These are phyloP conservation scores for Silene noctiflora DNA, from an alignment of 179 eudicot species.

Conservation along the genomic window DNA sequence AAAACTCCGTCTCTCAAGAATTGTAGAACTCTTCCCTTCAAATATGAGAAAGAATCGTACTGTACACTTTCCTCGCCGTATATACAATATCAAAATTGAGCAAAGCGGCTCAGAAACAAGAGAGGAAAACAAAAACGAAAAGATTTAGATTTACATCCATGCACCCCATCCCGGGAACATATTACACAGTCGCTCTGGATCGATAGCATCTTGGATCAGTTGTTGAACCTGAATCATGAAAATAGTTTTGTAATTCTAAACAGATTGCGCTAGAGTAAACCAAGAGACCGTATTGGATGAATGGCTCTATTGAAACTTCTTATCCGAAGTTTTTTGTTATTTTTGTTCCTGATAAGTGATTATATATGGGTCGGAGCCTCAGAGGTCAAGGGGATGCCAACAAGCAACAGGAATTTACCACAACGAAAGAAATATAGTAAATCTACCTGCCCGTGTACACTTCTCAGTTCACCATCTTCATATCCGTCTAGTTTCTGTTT, in stretches of 20 bases:
- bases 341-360: too few relatives aligned
- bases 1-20: too few relatives aligned
- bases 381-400: neutral
- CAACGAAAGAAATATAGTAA: neutral
- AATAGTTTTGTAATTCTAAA: neutral
- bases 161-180: conserved; percentile 99
- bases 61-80: conserved; percentile 17
- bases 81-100: conserved; percentile 6
- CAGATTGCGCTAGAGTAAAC: neutral
- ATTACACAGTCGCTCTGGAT: conserved; percentile 84
- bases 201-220: conserved; percentile 91
- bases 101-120: neutral
- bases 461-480: conserved; percentile 99
- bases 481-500: conserved; percentile 98
- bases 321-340: too few relatives aligned
- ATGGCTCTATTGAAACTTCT: neutral
- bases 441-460: conserved; percentile 91
- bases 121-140: neutral
- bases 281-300: neutral
- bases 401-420: neutral
- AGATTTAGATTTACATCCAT: conserved; percentile 54
- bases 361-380: neutral
- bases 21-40: too few relatives aligned
- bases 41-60: conserved; percentile 6
- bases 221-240: conserved; percentile 75